Evolutionary conservation across 1,139 yeast genomes (phyloP), one percentile per base, ranked within the genome.

Genomic region (Kodamaea plutei): DNA sequence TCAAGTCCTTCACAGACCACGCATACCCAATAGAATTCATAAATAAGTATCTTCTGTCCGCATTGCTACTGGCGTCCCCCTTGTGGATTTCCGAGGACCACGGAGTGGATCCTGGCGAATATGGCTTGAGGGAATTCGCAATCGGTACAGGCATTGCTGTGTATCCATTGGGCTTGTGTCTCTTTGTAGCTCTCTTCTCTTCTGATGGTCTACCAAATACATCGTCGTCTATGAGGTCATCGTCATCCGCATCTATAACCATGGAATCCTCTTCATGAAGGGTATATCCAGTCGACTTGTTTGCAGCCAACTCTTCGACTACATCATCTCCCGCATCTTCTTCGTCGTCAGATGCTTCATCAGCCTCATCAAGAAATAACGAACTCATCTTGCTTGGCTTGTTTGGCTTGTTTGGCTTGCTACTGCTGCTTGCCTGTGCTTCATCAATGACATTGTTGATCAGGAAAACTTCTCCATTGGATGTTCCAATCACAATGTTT

Each of bases 61-160:
- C 50, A 10, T 39, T 37, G 3, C 50, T 32, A n/a, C 43, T 33
- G 61, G 73, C 44, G 40, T 28, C 33, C 8, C 8, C 27, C 28
- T 31, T 38, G 14, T 24, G 23, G 7, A 33, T 15, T 10, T 52
- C 52, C 30, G 70, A 62, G 22, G 59, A 63, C 79, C 93, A 91
- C 0, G 96, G 95, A 0, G 97, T 88, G 3, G 84, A 75, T 1
- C 97, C 97, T 1, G 88, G 85, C 5, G 80, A 79, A 43, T 74
- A 75, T 1, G 83, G 76, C 11, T 34, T 37, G 13, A 52, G 32
- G 3, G 36, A 32, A 8, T 38, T 39, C 8, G 33, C 40, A 12
- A 29, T 8, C 6, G 10, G 26, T n/a, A 40, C 20, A 20, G 26
- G 7, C 9, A 17, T 17, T 11, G 31, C 37, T 13, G 26, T 23